Evolutionary conservation across 1,139 yeast genomes (phyloP), one percentile per base, ranked within the genome.

Genomic region (Martiniozyma asiatica): DNA sequence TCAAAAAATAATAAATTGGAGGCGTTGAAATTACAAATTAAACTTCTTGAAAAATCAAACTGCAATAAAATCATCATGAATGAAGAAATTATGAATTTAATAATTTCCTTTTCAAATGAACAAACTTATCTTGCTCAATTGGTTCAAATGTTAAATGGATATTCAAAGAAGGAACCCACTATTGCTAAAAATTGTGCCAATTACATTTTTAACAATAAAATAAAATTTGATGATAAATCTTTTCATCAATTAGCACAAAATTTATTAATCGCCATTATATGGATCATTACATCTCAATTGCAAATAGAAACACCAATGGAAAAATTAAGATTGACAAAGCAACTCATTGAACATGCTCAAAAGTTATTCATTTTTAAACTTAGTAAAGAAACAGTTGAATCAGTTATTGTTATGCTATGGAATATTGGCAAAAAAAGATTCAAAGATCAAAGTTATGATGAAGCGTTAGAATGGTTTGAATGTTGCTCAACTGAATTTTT

Each of bases 401-500:
- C 55, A 20, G 26, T 46, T 1, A 37, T 48, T 4, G 46, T 57
- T 2, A 35, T 55, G 22, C 26, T 56, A n/a, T 56, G 59, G 58
- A 54, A 52, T n/a, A 35, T 37, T 14, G 58, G 56, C 0, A 48
- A 48, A 25, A 33, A 35, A 10, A 36, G 35, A 7, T 34, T 37
- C 22, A 53, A 55, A 22, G 36, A 34, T 4, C 30, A 25, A 2
- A 15, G 31, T 4, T 30, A 38, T 23, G 17, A 29, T 2, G 43
- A 43, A 10, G 46, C 54, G 1, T 22, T 47, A 3, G 32, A 30
- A 1, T 56, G 59, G 58, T 44, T 52, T 15, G 33, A 42, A 3
- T 24, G 48, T n/a, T 44, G 51, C 10, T 32, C 45, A 6, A 45
- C 47, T 20, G 40, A 53, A 16, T 24, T 52, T 4, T 36, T 55